Evolutionary conservation across 495 filamentous ascomycete genomes (phyloP).

Genomic region (Parmelia sp.): DNA sequence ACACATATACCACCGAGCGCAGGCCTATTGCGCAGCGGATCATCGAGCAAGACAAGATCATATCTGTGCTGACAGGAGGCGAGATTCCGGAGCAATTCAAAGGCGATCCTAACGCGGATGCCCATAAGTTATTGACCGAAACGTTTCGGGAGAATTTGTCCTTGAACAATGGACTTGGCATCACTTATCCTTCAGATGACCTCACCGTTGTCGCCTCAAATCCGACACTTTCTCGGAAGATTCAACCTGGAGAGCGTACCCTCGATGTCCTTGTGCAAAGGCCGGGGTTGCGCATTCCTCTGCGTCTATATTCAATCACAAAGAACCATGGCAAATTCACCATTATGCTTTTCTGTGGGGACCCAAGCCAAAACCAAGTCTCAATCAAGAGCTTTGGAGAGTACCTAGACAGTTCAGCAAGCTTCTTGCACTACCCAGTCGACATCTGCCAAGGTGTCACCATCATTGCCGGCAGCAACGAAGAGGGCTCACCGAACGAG

Average conservation of each 20-base stretch:
- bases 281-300: slow-evolving; percentile 16
- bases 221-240: background rate
- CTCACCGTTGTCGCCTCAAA: background rate
- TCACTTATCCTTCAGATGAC: slow-evolving; percentile 12
- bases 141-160: slow-evolving; percentile 4
- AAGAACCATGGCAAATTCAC: slow-evolving; percentile 22
- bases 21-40: slow-evolving; percentile 35
- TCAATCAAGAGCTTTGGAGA: slow-evolving; percentile 3
- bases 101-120: slow-evolving; percentile 8
- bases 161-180: slow-evolving; percentile 19
- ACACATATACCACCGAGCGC: slow-evolving; percentile 40
- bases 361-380: slow-evolving; percentile 1
- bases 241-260: slow-evolving; percentile 17
- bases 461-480: slow-evolving; percentile 14
- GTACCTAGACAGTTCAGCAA: slow-evolving; percentile 2
- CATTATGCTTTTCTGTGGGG: slow-evolving; percentile 16
- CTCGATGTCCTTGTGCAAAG: slow-evolving; percentile 20
- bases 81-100: slow-evolving; percentile 18
- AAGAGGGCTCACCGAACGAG: slow-evolving; percentile 13
- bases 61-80: slow-evolving; percentile 16
- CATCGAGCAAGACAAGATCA: slow-evolving; percentile 41
- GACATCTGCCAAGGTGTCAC: slow-evolving; percentile 14
- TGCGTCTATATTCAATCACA: slow-evolving; percentile 13
- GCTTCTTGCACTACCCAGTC: background rate
- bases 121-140: slow-evolving; percentile 10